phyloP scores from a whole-genome alignment of 169 alveolate genomes.

The Plasmodium gonderi region DNA sequence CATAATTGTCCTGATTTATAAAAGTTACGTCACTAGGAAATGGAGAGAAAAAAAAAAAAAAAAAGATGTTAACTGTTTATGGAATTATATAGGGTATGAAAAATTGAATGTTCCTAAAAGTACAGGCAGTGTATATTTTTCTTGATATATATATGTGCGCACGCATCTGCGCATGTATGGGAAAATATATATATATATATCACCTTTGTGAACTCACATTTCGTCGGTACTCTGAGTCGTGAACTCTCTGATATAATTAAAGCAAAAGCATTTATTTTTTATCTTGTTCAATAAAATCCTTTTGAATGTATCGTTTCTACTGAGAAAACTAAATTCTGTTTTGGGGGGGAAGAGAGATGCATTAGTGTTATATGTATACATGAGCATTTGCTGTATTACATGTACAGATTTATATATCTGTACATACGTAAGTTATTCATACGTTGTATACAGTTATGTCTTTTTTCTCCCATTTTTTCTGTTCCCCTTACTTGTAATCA shows the following conservation, averaged over 20 bases:
- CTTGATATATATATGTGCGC: neutral
- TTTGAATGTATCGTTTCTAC: constrained; percentile 25
- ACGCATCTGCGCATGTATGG: neutral
- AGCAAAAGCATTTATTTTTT: constrained; percentile 9
- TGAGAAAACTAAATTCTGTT: constrained; percentile 24
- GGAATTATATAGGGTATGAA: too few species aligned
- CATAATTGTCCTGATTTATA: constrained; percentile 77
- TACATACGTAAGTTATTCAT: neutral
- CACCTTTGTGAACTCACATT: constrained; percentile 5
- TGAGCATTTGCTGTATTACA: neutral
- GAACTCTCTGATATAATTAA: constrained; percentile 16
- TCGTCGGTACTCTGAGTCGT: constrained; percentile 46
- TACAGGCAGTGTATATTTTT: neutral
- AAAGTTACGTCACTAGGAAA: constrained; percentile 77
- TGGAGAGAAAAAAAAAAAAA: neutral
- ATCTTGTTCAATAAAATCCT: constrained; percentile 26
- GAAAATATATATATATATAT: neutral
- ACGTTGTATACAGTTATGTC: neutral
- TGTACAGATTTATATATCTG: neutral
- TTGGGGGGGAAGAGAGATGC: neutral
- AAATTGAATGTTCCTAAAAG: too few species aligned
- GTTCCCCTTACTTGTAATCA: constrained; percentile 28
- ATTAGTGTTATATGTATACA: neutral
- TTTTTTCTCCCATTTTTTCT: neutral
- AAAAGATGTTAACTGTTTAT: neutral